These are phyloP conservation scores for Melanomma pulvis-pyrius DNA, from an alignment of 495 filamentous ascomycete species.

Conservation along the genomic window DNA sequence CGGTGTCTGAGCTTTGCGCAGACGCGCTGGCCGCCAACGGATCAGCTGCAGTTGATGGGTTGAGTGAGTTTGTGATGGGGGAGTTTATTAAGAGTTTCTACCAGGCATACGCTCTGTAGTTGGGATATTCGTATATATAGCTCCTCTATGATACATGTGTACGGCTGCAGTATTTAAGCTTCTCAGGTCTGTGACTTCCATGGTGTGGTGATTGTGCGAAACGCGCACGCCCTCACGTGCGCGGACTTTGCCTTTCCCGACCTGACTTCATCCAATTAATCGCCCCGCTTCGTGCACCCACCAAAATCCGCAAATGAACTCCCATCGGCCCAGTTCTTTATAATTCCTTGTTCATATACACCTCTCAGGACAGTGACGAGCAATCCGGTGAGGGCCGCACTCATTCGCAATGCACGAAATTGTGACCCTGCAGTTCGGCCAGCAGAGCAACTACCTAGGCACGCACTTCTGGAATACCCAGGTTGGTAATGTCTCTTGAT, in stretches of 20 bases:
- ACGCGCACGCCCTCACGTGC: constrained; percentile 11
- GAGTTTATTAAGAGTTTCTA: neutral
- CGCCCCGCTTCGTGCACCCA: neutral
- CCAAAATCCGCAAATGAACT: neutral
- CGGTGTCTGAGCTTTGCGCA: constrained; percentile 95
- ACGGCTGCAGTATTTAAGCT: too few species aligned
- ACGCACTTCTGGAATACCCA: constrained; percentile 99
- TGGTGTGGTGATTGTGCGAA: neutral
- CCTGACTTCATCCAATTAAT: neutral
- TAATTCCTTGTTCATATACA: neutral
- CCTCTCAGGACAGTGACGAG: neutral
- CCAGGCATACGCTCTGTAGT: too few species aligned
- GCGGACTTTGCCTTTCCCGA: neutral
- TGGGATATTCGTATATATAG: neutral
- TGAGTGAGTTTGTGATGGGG: constrained; percentile 46
- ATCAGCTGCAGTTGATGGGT: constrained; percentile 95
- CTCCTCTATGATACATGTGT: neutral
- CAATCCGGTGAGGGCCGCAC: neutral
- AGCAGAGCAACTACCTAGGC: constrained; percentile 90
- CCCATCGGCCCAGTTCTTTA: neutral
- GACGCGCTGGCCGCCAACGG: constrained; percentile 92
- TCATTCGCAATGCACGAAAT: constrained; percentile 81
- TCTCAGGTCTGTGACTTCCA: too few species aligned
- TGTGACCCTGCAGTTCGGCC: constrained; percentile 89
- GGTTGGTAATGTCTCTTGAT: constrained; percentile 52